Base-by-base conservation (phyloP, 345 rosid species). In the Gossypium mustelinum region DNA sequence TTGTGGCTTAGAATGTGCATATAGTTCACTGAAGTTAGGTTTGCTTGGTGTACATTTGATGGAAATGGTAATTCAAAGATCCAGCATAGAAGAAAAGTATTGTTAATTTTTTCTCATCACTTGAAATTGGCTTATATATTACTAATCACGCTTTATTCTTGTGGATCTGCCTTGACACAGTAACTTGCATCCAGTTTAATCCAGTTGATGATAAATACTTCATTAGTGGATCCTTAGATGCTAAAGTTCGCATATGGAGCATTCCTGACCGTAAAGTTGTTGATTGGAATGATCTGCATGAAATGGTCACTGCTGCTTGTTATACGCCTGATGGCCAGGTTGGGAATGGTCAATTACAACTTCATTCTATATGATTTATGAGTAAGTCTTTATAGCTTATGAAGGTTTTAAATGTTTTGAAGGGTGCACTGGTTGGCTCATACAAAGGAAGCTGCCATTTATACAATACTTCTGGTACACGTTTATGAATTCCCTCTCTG, bases 301-400 rank as follows among this genome's bases (percentile, higher is more conserved):
- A 95, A 86, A 93, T 95, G 97, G 96, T 95, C 82, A 95, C 99
- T 78, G 93, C 99, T 24, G 98, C 97, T 70, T 91, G 98, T 83
- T 95, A 91, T 75, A 93, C 93, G 51, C 99, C 99, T 66, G 98
- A 93, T 78, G 99, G 99, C 34, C 96, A 90, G 98, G 99, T 95
- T 81, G 62, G 78, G 67, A 51, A 14, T 59, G 5, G 52, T 39
- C 57, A 50, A 16, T 20, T 58, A 47, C 17, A 20, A 17, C 0
- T 63, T 55, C 13, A 27, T 68, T 29, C 60, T 71, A 2, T 25
- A 47, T 68, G 22, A 59, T 48, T 11, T 44, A 62, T 34, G 14
- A 14, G 5, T 63, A 18, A 11, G 52, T 11, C 45, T 75, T 34
- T 34, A 14, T 69, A 51, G 63, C 80, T 69, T 39, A 82, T 79